Base-by-base conservation (phyloP, 2,329 filamentous ascomycete species). In the Hansfordia pulvinata region DNA sequence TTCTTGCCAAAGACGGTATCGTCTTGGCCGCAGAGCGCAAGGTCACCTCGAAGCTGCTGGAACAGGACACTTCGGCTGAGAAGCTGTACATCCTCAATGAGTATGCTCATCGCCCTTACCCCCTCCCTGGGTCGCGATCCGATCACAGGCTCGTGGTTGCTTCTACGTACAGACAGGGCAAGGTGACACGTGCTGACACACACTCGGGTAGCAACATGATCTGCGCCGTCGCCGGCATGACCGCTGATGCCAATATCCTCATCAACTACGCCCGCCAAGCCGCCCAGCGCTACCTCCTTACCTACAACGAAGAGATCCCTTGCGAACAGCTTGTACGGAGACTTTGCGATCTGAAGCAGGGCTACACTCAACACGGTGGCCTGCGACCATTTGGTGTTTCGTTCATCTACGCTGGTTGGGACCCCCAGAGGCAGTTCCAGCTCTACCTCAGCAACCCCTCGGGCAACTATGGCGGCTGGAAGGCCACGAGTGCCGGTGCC, bases 31-130 rank as follows among this genome's bases (percentile, higher is more conserved):
- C 92, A 23, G 90, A 98, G 71, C 76, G 90, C 54, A 98, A 98
- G 65, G 90, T 98, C 46, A 98, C 90, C 35, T 96, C 90, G 60
- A 98, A 98, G 74, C 69, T 98, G 51, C 62, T 98, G 50, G 90
- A 98, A 69, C 92, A 98, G 64, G 90, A 98, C 61, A 98, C 92
- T 38, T 96, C 90, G 29, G 92, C 90, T 26, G 90, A 98, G 76
- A 98, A 98, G 76, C 83, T 98, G 43, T 98, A 98, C 60, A 94
- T 93, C 47, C 64, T 98, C 46, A 98, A 98, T 46, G 90, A 98
- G 88, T 94, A 65, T 36, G 79, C 47, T 17, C 18, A 8, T 11
- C 23, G 28, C 2, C 17, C 11, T 10, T 2, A 1, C 10, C 8
- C 4, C 10, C 10, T n/a, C n/a, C n/a, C n/a, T n/a, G n/a, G n/a